phyloP scores from a whole-genome alignment of 2,329 filamentous ascomycete species.

The Xylaria sp. region DNA sequence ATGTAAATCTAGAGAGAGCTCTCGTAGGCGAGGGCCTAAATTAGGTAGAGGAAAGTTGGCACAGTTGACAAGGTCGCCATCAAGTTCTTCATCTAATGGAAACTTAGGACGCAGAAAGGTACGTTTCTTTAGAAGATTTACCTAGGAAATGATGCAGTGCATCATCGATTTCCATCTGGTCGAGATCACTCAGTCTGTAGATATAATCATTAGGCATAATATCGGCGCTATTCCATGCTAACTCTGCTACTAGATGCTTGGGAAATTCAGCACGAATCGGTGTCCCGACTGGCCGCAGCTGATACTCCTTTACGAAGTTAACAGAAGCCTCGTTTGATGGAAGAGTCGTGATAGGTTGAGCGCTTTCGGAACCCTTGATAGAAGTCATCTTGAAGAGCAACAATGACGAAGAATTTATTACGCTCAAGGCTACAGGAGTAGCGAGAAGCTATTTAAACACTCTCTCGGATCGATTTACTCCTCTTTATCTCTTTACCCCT shows the following conservation, averaged over 20 bases:
- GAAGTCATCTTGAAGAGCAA: not conserved
- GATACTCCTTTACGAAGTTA: not conserved
- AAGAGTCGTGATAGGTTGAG: not conserved
- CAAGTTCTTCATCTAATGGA: not conserved
- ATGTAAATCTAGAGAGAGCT: constrained; percentile 1
- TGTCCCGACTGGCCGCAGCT: not conserved
- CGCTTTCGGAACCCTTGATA: not conserved
- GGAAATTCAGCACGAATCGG: not conserved
- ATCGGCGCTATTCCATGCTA: not conserved
- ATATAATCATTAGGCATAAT: not conserved
- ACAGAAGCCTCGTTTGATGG: not conserved
- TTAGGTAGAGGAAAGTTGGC: not conserved
- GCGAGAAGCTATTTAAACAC: no score
- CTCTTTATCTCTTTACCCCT: no score
- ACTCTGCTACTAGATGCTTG: not conserved
- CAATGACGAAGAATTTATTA: not conserved
- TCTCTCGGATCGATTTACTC: no score
- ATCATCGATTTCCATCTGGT: not conserved
- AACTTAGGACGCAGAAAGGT: not conserved
- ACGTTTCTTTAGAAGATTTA: not conserved
- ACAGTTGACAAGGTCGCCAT: not conserved
- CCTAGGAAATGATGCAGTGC: not conserved
- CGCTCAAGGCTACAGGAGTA: no score
- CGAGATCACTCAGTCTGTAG: not conserved
- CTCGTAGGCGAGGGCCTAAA: not conserved